These are phyloP conservation scores for Kwoniella mangroviensis DNA, from an alignment of 768 basidiomycete species.

Conservation along the genomic window DNA sequence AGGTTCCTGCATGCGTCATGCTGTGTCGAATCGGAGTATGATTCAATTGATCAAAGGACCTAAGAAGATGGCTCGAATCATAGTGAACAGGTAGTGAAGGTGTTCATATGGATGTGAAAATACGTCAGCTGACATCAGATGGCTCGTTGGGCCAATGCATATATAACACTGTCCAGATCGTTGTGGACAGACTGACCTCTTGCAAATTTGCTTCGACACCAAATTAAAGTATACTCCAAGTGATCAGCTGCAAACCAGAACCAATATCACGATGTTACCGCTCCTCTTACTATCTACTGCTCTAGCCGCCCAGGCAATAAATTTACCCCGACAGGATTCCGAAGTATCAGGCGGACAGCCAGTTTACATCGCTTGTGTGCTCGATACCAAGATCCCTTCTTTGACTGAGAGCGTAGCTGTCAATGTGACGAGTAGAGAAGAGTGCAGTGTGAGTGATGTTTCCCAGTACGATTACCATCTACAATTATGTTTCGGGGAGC, in stretches of 20 bases:
- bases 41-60: slow-evolving; percentile 1
- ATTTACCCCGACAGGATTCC: background rate
- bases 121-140: slow-evolving; percentile 3
- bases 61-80: background rate
- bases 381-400: slow-evolving; percentile 10
- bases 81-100: background rate
- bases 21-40: slow-evolving; percentile 4
- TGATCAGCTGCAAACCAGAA: background rate
- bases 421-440: slow-evolving; percentile 6
- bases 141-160: background rate
- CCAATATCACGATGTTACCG: background rate
- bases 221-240: background rate
- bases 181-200: background rate
- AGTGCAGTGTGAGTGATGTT: slow-evolving; percentile 18
- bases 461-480: background rate
- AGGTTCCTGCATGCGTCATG: background rate
- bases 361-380: slow-evolving; percentile 22
- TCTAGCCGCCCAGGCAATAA: background rate
- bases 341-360: background rate
- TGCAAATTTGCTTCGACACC: too few species aligned
- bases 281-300: background rate
- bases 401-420: slow-evolving; percentile 13
- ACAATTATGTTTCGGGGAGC: too few species aligned
- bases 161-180: background rate
- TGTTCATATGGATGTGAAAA: background rate